phyloP scores from a whole-genome alignment of 495 filamentous ascomycete genomes.

The Daldinia bambusicola region DNA sequence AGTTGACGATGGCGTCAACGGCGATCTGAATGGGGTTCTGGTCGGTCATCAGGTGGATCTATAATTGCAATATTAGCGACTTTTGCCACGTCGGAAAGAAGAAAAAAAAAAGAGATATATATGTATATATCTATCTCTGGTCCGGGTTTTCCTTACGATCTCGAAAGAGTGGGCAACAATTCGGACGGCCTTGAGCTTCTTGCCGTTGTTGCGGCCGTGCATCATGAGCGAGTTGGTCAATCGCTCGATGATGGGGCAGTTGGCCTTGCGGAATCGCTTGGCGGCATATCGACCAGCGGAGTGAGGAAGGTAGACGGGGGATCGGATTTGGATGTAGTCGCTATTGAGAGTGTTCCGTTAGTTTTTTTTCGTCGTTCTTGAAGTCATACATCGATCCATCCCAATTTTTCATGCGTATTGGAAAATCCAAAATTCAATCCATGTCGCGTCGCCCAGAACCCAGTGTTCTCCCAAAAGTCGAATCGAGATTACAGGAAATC shows the following conservation, averaged over 20 bases:
- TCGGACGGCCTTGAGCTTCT: slow-evolving; percentile 99
- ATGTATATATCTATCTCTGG: not conserved
- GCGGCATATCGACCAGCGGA: slow-evolving; percentile 97
- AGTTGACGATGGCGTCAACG: slow-evolving; percentile 99
- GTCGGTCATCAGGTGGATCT: slow-evolving; percentile 99
- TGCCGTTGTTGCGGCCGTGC: slow-evolving; percentile 99
- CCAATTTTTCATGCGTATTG: slow-evolving; percentile 5
- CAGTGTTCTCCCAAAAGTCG: slow-evolving; percentile 17
- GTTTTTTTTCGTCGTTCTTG: slow-evolving; percentile 40
- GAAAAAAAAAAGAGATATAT: too few species aligned
- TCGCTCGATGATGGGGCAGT: slow-evolving; percentile 99
- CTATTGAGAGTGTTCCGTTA: slow-evolving; percentile 67
- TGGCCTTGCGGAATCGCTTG: slow-evolving; percentile 99
- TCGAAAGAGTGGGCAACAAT: slow-evolving; percentile 99
- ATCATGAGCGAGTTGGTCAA: slow-evolving; percentile 99
- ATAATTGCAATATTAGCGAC: slow-evolving; percentile 32
- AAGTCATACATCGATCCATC: not conserved
- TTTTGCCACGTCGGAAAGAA: not conserved
- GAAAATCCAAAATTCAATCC: slow-evolving; percentile 12
- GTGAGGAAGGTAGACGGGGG: slow-evolving; percentile 98
- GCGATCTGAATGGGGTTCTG: slow-evolving; percentile 99
- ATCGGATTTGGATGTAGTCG: slow-evolving; percentile 99
- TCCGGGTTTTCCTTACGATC: slow-evolving; percentile 73
- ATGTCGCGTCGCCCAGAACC: slow-evolving; percentile 9
- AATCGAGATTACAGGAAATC: slow-evolving; percentile 14